Conservation (phyloP, 106 monocot genomes). For the Xerophyta viscosa region DNA sequence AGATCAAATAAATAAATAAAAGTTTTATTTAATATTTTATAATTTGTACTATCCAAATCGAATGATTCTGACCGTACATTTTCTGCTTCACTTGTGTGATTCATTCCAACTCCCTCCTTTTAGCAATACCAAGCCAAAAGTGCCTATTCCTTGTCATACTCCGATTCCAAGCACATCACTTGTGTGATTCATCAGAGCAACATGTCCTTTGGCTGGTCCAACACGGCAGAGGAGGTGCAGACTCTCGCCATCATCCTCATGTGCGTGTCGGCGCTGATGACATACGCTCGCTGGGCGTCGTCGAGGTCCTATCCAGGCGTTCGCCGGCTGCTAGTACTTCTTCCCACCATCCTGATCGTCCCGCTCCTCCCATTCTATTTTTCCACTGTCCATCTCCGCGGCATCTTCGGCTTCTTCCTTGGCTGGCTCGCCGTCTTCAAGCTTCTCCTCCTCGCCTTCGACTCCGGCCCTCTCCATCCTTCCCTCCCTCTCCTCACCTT, state of each 20-base stretch:
- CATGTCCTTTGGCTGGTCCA: too few species aligned
- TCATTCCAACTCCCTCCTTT: too few species aligned
- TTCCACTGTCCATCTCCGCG: conserved; percentile 58
- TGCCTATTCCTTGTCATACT: too few species aligned
- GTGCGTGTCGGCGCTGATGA: conserved; percentile 7
- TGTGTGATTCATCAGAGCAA: too few species aligned
- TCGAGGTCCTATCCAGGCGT: conserved; percentile 26
- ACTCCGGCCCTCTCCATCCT: conserved; percentile 51
- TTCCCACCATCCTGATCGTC: conserved; percentile 46
- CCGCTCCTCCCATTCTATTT: conserved; percentile 47
- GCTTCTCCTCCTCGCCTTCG: conserved; percentile 75
- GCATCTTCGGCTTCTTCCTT: conserved; percentile 60
- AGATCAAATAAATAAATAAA: too few species aligned
- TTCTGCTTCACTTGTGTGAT: too few species aligned
- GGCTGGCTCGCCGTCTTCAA: conserved; percentile 76
- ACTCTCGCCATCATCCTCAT: conserved; percentile 9
- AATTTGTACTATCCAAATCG: too few species aligned
- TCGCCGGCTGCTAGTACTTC: conserved; percentile 33
- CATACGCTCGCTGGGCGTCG: conserved; percentile 44
- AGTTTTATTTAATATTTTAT: too few species aligned
- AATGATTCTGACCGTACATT: too few species aligned
- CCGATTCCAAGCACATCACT: too few species aligned
- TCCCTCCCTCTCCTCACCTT: conserved; percentile 32
- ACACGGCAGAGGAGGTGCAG: too few species aligned
- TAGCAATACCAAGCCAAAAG: too few species aligned